Evolutionary conservation across 805 yeast species (phyloP), one percentile per base, ranked within the genome.

Genomic region (Candida andamanensis): DNA sequence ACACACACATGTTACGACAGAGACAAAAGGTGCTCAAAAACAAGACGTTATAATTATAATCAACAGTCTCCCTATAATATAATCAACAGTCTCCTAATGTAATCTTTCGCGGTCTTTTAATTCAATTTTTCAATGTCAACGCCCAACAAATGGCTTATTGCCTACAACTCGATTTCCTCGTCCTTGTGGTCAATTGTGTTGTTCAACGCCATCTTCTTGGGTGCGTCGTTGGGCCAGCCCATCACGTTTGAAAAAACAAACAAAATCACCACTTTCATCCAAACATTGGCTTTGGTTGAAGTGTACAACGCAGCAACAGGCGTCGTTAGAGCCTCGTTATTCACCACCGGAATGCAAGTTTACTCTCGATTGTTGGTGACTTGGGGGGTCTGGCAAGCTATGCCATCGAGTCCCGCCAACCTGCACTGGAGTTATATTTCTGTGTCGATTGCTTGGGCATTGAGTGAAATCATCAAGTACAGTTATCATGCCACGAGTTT

Each of bases 381-480:
- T 5, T 67, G 82, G 63, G 97, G 97, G 3, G 73, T 90, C 31
- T 77, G 86, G 58, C 76, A 76, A 32, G 54, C 69, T n/a, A 66
- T 87, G 42, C 96, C 97, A 6, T 50, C 72, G 13, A 72, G 85
- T 0, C 82, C 81, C 13, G 86, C 86, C 17, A 68, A 72, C 44
- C 32, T 45, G 44, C 69, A 67, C 42, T 66, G 77, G 74, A 67
- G 74, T 11, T 89, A 81, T 56, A 58, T 78, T 35, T 65, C 90
- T 1, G 70, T 90, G 54, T 67, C 78, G 28, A 45, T 77, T 26
- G 87, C 96, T 9, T 92, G 98, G 98, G 76, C 92, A n/a, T 47
- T 85, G 32, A 85, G 97, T n/a, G 98, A 92, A 58, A 71, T 85
- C 27, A 80, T 89, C 36, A 73, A 98, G 54, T 92, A 92, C 60